Evolutionary conservation across 2,329 filamentous ascomycete genomes (phyloP).

Genomic region (Coleophoma cylindrospora): DNA sequence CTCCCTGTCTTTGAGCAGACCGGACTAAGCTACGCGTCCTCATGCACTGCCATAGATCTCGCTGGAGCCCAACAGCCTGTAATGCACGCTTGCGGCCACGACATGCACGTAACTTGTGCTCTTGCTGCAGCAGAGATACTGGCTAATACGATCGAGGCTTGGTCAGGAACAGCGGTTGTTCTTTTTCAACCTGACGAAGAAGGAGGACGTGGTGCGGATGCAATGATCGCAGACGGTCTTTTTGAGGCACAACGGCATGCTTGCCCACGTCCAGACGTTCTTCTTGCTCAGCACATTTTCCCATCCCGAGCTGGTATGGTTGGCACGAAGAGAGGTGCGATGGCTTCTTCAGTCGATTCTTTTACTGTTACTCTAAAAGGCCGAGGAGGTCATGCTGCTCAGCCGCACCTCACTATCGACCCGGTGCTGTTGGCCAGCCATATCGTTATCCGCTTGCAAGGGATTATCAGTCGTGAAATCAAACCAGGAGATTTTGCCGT

Average conservation of each 20-base stretch:
- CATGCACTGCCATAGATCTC: slow-evolving; percentile 24
- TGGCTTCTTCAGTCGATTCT: not conserved
- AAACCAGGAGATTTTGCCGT: not conserved
- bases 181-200: slow-evolving; percentile 58
- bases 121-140: slow-evolving; percentile 43
- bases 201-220: slow-evolving; percentile 46
- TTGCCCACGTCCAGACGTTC: slow-evolving; percentile 42
- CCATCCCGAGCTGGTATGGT: not conserved
- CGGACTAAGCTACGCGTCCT: slow-evolving; percentile 38
- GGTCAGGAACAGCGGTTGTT: slow-evolving; percentile 51
- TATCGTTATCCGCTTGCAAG: slow-evolving; percentile 1
- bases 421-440: not conserved
- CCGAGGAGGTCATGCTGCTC: not conserved
- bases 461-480: slow-evolving; percentile 1
- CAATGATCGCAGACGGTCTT: slow-evolving; percentile 53
- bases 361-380: slow-evolving; percentile 1
- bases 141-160: slow-evolving; percentile 31
- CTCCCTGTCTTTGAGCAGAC: slow-evolving; percentile 43
- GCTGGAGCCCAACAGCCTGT: slow-evolving; percentile 40
- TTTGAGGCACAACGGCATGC: slow-evolving; percentile 26
- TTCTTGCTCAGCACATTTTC: slow-evolving; percentile 44
- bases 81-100: slow-evolving; percentile 56
- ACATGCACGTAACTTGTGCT: slow-evolving; percentile 47
- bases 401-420: not conserved
- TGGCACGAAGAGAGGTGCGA: not conserved